Percentiles rank a stretch among this genome's conserved stretches.
Conservation (phyloP, 1,284 basidiomycete genomes). For the Irpex sp. region DNA sequence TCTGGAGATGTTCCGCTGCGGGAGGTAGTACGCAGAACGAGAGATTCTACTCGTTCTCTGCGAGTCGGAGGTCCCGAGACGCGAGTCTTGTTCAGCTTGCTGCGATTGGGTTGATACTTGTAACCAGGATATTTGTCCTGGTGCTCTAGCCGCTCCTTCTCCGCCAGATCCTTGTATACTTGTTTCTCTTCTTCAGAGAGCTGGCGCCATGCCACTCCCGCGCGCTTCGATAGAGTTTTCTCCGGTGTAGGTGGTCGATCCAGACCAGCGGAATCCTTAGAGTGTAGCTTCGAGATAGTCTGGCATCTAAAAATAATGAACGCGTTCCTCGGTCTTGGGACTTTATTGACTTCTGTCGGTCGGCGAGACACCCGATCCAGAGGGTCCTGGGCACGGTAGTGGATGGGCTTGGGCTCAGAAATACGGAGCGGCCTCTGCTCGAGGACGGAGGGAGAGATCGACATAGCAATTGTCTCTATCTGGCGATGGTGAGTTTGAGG, state of each 20-base stretch:
- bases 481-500: not conserved
- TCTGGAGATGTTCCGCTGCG: not conserved
- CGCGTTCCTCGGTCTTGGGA: constrained; percentile 15
- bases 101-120: constrained; percentile 12
- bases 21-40: constrained; percentile 2
- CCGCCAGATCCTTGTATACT: constrained; percentile 10
- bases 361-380: constrained; percentile 5
- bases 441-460: not conserved
- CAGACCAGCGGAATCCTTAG: not conserved
- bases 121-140: constrained; percentile 12
- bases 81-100: constrained; percentile 2
- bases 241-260: constrained; percentile 7
- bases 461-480: not conserved
- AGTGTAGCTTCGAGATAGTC: constrained; percentile 4
- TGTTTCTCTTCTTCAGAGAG: constrained; percentile 3
- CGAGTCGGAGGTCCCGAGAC: constrained; percentile 5
- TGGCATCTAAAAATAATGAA: constrained; percentile 19
- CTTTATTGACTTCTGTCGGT: constrained; percentile 7
- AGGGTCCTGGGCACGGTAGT: not conserved
- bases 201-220: constrained; percentile 10
- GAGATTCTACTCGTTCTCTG: constrained; percentile 10
- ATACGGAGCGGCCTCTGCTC: not conserved
- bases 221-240: constrained; percentile 11
- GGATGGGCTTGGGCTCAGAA: not conserved
- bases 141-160: constrained; percentile 10